Conservation (phyloP, 2,329 filamentous ascomycete species). For the Fusarium sp. region DNA sequence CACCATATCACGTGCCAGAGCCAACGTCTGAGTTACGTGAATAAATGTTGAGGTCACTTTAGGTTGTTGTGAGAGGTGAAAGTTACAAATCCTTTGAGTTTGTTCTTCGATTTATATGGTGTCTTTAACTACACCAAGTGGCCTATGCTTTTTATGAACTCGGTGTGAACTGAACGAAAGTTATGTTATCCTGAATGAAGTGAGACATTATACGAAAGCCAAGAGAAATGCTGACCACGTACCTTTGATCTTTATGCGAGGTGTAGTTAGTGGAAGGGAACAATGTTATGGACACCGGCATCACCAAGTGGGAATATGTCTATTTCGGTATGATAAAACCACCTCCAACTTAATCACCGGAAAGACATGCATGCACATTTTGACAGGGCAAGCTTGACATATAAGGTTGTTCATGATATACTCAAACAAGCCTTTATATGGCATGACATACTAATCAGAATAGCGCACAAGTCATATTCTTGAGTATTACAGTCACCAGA, state of each 20-base stretch:
- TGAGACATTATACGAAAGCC: neutral
- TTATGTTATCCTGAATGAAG: neutral
- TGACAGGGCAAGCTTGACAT: no score
- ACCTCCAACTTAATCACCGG: no score
- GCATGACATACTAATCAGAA: no score
- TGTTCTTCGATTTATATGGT: neutral
- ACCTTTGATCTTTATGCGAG: neutral
- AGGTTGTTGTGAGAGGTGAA: neutral
- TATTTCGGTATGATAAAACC: no score
- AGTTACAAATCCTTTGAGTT: neutral
- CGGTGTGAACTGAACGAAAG: neutral
- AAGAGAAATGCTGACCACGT: neutral
- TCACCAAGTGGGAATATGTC: neutral
- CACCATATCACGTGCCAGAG: slow-evolving; percentile 32
- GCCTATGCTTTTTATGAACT: neutral
- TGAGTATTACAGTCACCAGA: no score
- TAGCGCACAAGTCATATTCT: no score
- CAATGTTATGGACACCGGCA: no score
- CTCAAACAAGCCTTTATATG: no score
- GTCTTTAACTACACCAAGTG: neutral
- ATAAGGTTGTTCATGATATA: no score
- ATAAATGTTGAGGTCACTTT: neutral
- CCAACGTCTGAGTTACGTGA: slow-evolving; percentile 2
- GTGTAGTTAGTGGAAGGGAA: no score
- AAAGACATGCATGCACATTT: no score